Conservation (phyloP, 2,329 filamentous ascomycete genomes). For the Lachnellula occidentalis region DNA sequence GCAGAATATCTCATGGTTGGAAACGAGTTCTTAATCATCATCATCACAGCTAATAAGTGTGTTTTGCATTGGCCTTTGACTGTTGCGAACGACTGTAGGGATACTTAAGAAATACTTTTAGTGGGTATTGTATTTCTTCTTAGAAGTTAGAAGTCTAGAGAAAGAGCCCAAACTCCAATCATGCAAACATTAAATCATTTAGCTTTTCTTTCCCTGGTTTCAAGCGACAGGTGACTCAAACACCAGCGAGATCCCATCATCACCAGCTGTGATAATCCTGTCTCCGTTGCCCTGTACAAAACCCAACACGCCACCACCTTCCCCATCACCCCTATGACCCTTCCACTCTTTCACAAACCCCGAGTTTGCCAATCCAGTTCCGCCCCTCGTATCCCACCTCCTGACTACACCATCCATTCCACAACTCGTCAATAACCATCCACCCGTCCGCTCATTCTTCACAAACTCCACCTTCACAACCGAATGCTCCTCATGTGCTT, state of each 20-base stretch:
- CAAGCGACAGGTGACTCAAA: conserved; percentile 46
- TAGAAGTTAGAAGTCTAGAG: neutral
- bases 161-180: neutral
- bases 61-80: neutral
- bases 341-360: conserved; percentile 83
- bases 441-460: conserved; percentile 41
- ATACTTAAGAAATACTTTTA: neutral
- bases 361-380: conserved; percentile 58
- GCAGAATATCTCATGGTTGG: no score
- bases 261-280: conserved; percentile 80
- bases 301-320: conserved; percentile 81
- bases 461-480: conserved; percentile 94
- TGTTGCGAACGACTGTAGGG: neutral
- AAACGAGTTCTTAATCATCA: neutral
- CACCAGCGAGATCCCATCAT: conserved; percentile 68
- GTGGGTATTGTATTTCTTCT: neutral
- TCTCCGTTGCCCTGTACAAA: conserved; percentile 82
- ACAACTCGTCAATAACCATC: conserved; percentile 75
- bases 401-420: conserved; percentile 90
- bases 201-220: neutral
- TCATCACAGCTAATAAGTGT: neutral
- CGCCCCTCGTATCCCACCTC: conserved; percentile 76
- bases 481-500: conserved; percentile 80
- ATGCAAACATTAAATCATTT: neutral
- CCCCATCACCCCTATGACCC: conserved; percentile 78